Percentiles rank a stretch among this genome's conserved stretches.
Evolutionary conservation across 345 rosid genomes (phyloP).

Genomic region (Camelina hispida): DNA sequence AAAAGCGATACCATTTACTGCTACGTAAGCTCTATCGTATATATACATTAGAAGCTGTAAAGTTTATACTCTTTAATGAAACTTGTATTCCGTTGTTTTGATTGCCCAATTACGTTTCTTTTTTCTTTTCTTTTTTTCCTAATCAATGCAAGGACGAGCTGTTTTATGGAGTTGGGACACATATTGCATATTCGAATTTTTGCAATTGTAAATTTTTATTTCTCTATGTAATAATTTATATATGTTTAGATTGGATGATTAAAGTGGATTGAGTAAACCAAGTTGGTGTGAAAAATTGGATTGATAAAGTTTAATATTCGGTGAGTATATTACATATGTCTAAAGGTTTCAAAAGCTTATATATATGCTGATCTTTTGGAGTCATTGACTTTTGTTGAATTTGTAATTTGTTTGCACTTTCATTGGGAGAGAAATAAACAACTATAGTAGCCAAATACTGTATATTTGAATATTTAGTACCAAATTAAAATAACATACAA

Average conservation of each 20-base stretch:
- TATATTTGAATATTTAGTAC: not conserved
- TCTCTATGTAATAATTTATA: too few species aligned
- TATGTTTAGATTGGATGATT: too few species aligned
- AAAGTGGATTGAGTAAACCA: too few species aligned
- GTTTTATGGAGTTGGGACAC: not conserved
- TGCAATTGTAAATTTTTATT: too few species aligned
- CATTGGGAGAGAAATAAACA: not conserved
- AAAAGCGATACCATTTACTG: constrained; percentile 22
- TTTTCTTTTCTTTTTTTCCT: not conserved
- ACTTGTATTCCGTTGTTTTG: too few species aligned
- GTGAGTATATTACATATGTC: too few species aligned
- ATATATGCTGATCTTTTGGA: not conserved
- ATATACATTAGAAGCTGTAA: too few species aligned
- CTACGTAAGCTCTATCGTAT: constrained; percentile 10
- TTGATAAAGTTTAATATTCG: too few species aligned
- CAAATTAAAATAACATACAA: not conserved
- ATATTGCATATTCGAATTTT: not conserved
- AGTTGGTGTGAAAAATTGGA: too few species aligned
- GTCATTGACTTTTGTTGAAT: not conserved
- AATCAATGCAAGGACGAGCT: not conserved
- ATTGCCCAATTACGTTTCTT: not conserved
- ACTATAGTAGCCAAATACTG: not conserved
- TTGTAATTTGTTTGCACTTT: not conserved
- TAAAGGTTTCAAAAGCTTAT: not conserved
- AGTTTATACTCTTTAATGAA: too few species aligned